Evolutionary conservation across 805 yeast species (phyloP).

Genomic region (Candida lessepsii): DNA sequence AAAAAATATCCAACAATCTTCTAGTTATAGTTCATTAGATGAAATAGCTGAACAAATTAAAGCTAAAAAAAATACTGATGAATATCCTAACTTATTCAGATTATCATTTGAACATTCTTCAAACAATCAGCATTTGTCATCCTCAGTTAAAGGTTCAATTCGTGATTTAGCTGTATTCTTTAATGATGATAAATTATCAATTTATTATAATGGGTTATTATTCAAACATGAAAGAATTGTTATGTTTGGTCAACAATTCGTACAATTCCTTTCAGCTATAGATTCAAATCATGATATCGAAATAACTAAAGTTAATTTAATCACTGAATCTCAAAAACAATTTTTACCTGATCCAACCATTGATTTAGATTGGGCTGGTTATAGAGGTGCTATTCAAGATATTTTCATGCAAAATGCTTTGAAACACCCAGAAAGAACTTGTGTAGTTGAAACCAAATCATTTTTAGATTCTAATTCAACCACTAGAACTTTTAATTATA

Average conservation of each 20-base stretch:
- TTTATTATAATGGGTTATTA: constrained; percentile 73
- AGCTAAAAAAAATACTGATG: constrained; percentile 47
- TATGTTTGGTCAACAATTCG: constrained; percentile 71
- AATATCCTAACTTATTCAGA: constrained; percentile 63
- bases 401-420: constrained; percentile 87
- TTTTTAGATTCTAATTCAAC: constrained; percentile 51
- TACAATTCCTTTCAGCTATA: constrained; percentile 43
- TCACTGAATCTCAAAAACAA: constrained; percentile 61
- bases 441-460: constrained; percentile 90
- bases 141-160: constrained; percentile 51
- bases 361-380: constrained; percentile 87
- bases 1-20: constrained; percentile 28
- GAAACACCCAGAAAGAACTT: constrained; percentile 77
- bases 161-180: constrained; percentile 62
- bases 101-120: constrained; percentile 9
- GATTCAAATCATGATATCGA: constrained; percentile 33
- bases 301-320: constrained; percentile 62
- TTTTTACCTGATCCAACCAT: constrained; percentile 83
- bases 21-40: constrained; percentile 47
- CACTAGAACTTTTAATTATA: constrained; percentile 76
- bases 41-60: constrained; percentile 56
- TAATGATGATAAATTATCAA: constrained; percentile 33
- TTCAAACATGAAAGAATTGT: constrained; percentile 68
- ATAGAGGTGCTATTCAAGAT: constrained; percentile 95
- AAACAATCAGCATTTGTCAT: constrained; percentile 33